Evolutionary conservation across 352 stramenopile species (phyloP).

Genomic region (Pythium plurisporium): DNA sequence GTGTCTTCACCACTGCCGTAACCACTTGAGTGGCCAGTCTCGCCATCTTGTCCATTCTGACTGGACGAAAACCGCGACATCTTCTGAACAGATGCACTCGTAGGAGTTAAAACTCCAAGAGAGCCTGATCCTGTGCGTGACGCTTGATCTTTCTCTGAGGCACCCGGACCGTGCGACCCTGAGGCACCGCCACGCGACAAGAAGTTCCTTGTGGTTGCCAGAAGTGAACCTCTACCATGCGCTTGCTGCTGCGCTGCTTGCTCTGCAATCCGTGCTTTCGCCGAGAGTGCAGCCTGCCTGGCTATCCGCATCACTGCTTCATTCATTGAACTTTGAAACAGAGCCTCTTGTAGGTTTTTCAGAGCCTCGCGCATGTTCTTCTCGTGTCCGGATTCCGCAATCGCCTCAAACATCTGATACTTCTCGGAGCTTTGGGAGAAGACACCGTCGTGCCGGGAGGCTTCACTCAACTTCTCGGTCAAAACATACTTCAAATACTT

Average conservation of each 20-base stretch:
- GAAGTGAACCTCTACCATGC: conserved; percentile 51
- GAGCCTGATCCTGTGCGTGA: conserved; percentile 20
- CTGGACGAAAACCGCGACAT: conserved; percentile 38
- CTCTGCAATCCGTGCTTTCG: conserved; percentile 79
- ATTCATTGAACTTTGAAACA: conserved; percentile 71
- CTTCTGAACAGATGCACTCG: conserved; percentile 47
- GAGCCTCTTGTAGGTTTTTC: conserved; percentile 47
- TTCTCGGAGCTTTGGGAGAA: conserved; percentile 63
- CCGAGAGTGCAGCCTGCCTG: conserved; percentile 68
- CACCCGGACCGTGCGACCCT: not conserved
- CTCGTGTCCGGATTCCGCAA: conserved; percentile 44
- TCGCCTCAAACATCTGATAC: conserved; percentile 45
- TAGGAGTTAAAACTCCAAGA: conserved; percentile 45
- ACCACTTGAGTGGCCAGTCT: conserved; percentile 25
- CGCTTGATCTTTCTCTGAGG: conserved; percentile 12
- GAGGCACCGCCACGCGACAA: conserved; percentile 44
- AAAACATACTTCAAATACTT: conserved; percentile 78
- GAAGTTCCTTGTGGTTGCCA: conserved; percentile 70
- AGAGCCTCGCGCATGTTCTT: conserved; percentile 54
- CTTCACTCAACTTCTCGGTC: conserved; percentile 71
- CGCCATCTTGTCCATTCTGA: conserved; percentile 29
- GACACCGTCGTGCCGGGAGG: conserved; percentile 58
- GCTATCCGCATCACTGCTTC: conserved; percentile 83
- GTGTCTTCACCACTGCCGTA: conserved; percentile 34
- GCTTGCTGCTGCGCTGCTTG: conserved; percentile 69